Evolutionary conservation across 192 early-diverging fungal genomes (phyloP), one percentile per base, ranked within the genome.

Genomic region (Coemansia brasiliensis): DNA sequence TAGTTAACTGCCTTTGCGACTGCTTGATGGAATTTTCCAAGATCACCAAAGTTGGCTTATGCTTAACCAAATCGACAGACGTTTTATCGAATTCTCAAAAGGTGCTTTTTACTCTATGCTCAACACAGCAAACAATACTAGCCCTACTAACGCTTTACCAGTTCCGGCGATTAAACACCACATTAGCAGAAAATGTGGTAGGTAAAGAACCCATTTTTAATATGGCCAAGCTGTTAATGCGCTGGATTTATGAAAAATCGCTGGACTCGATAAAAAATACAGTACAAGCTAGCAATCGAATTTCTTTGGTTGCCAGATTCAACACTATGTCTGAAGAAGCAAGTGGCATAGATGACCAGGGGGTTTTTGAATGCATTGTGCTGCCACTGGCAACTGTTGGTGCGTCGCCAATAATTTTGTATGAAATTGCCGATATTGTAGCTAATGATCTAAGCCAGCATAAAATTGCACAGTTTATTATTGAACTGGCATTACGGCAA

Each of bases 341-440:
- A 26, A 21, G 40, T n/a, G 35, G 15, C 22, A 10, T n/a, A 1
- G 8, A 44, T 21, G 27, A 22, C 35, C n/a, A 26, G 22, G 29
- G 57, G 15, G 39, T 72, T 0, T 55, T 67, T 7, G 58, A 67
- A 22, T 27, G 15, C 1, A 44, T 60, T 5, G 57, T 79, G n/a
- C 46, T 63, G 50, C 75, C 69, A 17, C 75, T 79, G 21, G 65
- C 64, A 12, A 53, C 63, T 10, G 64, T 64, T 4, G 75, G 75
- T 7, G 58, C 61, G 4, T 57, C 69, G 49, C 64, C 69, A 0
- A 21, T 11, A 55, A 21, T 71, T 57, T 57, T 79, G 16, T 27
- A 32, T 5, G 75, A 58, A 22, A 29, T 72, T 32, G 69, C 69
- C 10, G 61, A 27, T 22, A 24, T 65, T 45, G 56, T 56, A 3